Evolutionary conservation across 2,329 filamentous ascomycete species (phyloP).

Genomic region (Akanthomyces muscarius): DNA sequence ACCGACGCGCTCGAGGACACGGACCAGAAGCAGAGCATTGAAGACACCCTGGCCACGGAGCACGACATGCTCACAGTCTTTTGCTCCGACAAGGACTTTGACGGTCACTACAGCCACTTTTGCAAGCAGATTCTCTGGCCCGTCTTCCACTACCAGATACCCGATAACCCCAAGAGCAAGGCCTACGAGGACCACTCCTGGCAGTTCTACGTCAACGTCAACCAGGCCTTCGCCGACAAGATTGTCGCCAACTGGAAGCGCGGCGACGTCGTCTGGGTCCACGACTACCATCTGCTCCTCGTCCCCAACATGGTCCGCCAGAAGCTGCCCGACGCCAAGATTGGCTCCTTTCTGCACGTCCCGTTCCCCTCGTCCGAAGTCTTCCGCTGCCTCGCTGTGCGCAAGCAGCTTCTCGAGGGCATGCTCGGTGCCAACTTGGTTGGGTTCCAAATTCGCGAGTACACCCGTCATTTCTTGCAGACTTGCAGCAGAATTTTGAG

Average conservation of each 20-base stretch:
- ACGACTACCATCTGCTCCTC: conserved; percentile 90
- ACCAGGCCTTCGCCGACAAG: conserved; percentile 87
- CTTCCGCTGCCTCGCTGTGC: conserved; percentile 83
- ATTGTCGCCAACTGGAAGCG: conserved; percentile 91
- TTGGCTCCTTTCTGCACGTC: conserved; percentile 93
- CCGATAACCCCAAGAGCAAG: conserved; percentile 96
- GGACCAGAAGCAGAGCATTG: conserved; percentile 75
- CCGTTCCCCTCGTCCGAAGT: conserved; percentile 96
- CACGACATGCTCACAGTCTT: conserved; percentile 81
- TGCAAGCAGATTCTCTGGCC: conserved; percentile 98
- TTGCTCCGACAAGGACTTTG: conserved; percentile 85
- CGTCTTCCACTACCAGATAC: conserved; percentile 96
- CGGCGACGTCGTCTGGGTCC: conserved; percentile 89
- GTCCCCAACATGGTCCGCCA: conserved; percentile 87
- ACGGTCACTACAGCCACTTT: conserved; percentile 91
- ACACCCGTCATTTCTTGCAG: conserved; percentile 89
- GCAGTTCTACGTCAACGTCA: conserved; percentile 89
- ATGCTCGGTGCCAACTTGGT: conserved; percentile 91
- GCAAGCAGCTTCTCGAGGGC: conserved; percentile 82
- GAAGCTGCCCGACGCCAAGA: conserved; percentile 87
- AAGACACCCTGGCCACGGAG: conserved; percentile 74
- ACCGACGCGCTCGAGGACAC: conserved; percentile 77
- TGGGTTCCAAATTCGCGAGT: conserved; percentile 91
- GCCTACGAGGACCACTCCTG: conserved; percentile 96
- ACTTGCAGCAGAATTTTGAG: conserved; percentile 87